These are phyloP conservation scores for Aspergillus sp. DNA, from an alignment of 2,329 filamentous ascomycete species.

Conservation along the genomic window DNA sequence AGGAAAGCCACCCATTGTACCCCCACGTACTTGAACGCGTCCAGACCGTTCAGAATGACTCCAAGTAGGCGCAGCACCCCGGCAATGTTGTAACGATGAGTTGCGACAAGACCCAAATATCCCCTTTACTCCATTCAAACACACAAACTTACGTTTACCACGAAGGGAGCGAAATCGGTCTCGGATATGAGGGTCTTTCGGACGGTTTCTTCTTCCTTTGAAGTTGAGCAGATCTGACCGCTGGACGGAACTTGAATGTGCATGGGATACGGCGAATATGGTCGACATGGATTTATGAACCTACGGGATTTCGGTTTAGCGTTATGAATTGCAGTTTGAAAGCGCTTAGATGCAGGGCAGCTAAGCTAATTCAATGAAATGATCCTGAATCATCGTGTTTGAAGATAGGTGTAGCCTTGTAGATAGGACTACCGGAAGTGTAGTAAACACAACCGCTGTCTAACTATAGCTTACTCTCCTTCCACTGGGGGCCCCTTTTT, in stretches of 20 bases:
- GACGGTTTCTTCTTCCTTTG: conserved; percentile 22
- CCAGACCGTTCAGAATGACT: conserved; percentile 72
- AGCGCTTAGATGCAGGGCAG: conserved; percentile 27
- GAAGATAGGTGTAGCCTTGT: not conserved
- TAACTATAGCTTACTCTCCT: conserved; percentile 42
- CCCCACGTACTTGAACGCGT: conserved; percentile 76
- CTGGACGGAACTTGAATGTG: conserved; percentile 32
- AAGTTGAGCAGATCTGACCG: conserved; percentile 28
- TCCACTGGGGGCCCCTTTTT: conserved; percentile 71
- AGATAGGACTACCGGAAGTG: not conserved
- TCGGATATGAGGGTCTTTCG: conserved; percentile 30
- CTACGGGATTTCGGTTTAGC: conserved; percentile 26
- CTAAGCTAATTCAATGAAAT: conserved; percentile 21
- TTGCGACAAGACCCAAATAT: conserved; percentile 4
- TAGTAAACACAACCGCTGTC: not conserved
- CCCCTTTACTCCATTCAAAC: conserved; percentile 15
- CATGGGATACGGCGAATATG: conserved; percentile 39
- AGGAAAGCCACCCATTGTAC: conserved; percentile 76
- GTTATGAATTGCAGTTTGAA: conserved; percentile 25
- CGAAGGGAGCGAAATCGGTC: conserved; percentile 34
- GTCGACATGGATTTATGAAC: conserved; percentile 33
- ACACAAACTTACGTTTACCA: conserved; percentile 21
- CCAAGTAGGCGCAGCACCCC: conserved; percentile 37
- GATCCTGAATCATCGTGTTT: not conserved
- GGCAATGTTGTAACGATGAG: conserved; percentile 9